Evolutionary conservation across 2,329 filamentous ascomycete genomes (phyloP).

Genomic region (Knufia petricola): DNA sequence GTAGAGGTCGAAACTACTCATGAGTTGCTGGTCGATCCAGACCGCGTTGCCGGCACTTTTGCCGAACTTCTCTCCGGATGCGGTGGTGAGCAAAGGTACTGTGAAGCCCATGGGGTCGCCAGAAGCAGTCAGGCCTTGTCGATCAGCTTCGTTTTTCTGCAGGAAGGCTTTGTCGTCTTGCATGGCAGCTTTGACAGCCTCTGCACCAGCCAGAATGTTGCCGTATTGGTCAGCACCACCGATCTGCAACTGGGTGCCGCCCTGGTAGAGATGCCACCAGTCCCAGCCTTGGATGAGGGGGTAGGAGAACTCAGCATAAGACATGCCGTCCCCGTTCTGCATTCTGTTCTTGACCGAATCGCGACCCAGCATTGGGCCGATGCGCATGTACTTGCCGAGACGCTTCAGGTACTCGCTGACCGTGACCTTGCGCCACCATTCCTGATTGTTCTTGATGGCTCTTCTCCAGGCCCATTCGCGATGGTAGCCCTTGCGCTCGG

Average conservation of each 20-base stretch:
- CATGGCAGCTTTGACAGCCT: slow-evolving; percentile 68
- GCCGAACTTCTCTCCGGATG: slow-evolving; percentile 81
- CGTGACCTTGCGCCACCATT: slow-evolving; percentile 66
- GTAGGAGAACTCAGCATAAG: slow-evolving; percentile 85
- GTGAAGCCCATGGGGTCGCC: slow-evolving; percentile 70
- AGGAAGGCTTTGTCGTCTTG: slow-evolving; percentile 42
- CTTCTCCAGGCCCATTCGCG: slow-evolving; percentile 57
- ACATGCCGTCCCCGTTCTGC: slow-evolving; percentile 82
- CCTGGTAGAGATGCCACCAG: slow-evolving; percentile 79
- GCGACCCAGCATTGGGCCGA: slow-evolving; percentile 78
- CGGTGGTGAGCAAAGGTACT: slow-evolving; percentile 77
- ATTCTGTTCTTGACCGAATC: slow-evolving; percentile 83
- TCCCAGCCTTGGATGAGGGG: slow-evolving; percentile 93
- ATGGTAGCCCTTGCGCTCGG: slow-evolving; percentile 54
- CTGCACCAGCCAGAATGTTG: slow-evolving; percentile 85
- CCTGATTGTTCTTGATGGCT: slow-evolving; percentile 67
- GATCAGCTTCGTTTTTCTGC: slow-evolving; percentile 10
- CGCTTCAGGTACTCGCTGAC: slow-evolving; percentile 66
- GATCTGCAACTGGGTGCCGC: slow-evolving; percentile 71
- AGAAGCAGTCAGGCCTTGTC: slow-evolving; percentile 25
- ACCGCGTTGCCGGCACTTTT: slow-evolving; percentile 91
- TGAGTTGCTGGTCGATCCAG: slow-evolving; percentile 79
- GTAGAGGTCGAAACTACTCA: slow-evolving; percentile 76
- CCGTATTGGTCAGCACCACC: slow-evolving; percentile 94
- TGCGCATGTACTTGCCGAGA: slow-evolving; percentile 61